Conservation (phyloP, 208 protist genomes). For the Leishmania amazonensis region DNA sequence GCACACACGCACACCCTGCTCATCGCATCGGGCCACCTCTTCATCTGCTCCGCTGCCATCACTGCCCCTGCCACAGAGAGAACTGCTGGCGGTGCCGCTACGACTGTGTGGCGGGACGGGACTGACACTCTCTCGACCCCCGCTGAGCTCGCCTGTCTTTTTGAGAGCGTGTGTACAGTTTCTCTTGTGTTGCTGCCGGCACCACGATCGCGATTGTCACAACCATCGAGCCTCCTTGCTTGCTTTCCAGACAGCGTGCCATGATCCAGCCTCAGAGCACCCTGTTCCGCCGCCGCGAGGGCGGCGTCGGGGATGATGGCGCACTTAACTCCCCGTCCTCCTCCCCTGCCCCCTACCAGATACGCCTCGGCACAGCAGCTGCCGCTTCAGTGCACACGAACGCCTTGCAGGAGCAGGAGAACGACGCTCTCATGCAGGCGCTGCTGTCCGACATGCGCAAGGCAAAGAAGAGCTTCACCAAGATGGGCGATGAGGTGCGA, state of each 20-base stretch:
- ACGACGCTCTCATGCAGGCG: constrained; percentile 74
- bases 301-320: not conserved
- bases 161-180: not conserved
- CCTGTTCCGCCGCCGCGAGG: constrained; percentile 55
- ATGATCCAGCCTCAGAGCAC: constrained; percentile 68
- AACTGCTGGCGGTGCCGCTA: not conserved
- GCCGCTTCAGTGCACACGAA: constrained; percentile 8
- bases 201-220: not conserved
- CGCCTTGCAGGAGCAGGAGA: constrained; percentile 55
- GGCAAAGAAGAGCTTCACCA: constrained; percentile 46
- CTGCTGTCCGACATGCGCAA: constrained; percentile 64
- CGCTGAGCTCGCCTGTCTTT: not conserved
- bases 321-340: not conserved
- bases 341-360: constrained; percentile 1
- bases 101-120: not conserved
- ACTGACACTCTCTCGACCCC: not conserved
- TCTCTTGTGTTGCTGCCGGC: not conserved
- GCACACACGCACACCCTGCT: not conserved
- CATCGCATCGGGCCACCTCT: not conserved
- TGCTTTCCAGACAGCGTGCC: not conserved
- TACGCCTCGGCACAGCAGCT: not conserved
- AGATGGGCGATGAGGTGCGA: constrained; percentile 68
- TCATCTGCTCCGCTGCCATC: not conserved
- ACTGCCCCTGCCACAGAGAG: not conserved
- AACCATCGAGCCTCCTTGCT: not conserved